Evolutionary conservation across 768 basidiomycete genomes (phyloP).

Genomic region (Daedaleopsis nitida): DNA sequence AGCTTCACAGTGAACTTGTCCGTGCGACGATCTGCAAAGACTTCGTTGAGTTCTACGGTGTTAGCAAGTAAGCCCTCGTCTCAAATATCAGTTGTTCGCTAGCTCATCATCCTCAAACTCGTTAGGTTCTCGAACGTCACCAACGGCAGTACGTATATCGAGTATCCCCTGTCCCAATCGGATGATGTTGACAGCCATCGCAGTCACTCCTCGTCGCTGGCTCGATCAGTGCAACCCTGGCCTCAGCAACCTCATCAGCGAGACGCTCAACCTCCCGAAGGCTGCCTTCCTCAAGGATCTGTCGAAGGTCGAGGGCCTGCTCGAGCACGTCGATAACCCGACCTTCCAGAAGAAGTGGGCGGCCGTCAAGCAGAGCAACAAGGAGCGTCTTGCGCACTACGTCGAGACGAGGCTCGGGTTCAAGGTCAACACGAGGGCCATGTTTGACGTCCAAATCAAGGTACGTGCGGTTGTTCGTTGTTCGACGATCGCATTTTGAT

Average conservation of each 20-base stretch:
- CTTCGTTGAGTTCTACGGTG: constrained; percentile 90
- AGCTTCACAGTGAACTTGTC: constrained; percentile 90
- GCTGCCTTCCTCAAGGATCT: constrained; percentile 86
- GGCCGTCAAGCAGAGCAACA: constrained; percentile 86
- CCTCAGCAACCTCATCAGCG: constrained; percentile 82
- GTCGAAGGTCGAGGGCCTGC: constrained; percentile 72
- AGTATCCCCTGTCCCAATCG: background rate
- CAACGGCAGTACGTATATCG: constrained; percentile 71
- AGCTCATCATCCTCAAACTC: background rate
- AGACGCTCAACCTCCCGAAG: constrained; percentile 75
- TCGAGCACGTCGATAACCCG: constrained; percentile 70
- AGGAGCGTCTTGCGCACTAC: constrained; percentile 80
- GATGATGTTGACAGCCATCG: background rate
- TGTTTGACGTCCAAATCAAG: constrained; percentile 94
- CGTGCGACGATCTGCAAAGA: constrained; percentile 83
- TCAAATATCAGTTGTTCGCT: background rate
- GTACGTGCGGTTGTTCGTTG: constrained; percentile 35
- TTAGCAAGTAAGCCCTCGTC: constrained; percentile 56
- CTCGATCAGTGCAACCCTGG: constrained; percentile 91
- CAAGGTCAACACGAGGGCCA: constrained; percentile 68
- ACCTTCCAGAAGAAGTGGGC: constrained; percentile 81
- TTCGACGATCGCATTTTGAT: background rate
- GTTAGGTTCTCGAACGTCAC: constrained; percentile 84
- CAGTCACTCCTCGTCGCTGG: constrained; percentile 92
- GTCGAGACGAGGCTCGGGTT: constrained; percentile 74